phyloP scores from a whole-genome alignment of 2,329 filamentous ascomycete genomes.

The Elsinoe ampelina region DNA sequence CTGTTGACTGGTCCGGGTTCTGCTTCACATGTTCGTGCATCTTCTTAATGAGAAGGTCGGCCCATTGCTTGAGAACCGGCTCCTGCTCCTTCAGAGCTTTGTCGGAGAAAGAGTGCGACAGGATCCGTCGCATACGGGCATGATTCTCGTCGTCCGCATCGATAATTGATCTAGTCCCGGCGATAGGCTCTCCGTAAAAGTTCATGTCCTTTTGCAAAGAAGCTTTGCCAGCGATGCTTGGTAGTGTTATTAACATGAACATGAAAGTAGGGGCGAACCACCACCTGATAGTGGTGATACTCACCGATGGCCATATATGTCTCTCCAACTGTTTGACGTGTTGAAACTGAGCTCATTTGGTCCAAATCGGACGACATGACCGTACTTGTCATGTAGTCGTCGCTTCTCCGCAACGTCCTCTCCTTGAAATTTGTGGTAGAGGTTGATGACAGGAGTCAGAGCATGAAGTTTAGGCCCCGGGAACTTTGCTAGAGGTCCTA shows the following conservation, averaged over 20 bases:
- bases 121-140: slow-evolving; percentile 30
- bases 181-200: slow-evolving; percentile 16
- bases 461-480: slow-evolving; percentile 34
- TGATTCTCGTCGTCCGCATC: slow-evolving; percentile 31
- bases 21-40: slow-evolving; percentile 27
- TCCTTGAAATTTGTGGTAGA: slow-evolving; percentile 13
- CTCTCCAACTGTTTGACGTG: slow-evolving; percentile 32
- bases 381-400: slow-evolving; percentile 33
- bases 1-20: slow-evolving; percentile 20
- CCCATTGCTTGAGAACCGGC: slow-evolving; percentile 32
- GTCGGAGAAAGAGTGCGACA: slow-evolving; percentile 34
- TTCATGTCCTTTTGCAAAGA: slow-evolving; percentile 23
- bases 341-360: slow-evolving; percentile 42
- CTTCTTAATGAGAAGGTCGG: slow-evolving; percentile 32
- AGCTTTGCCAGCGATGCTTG: slow-evolving; percentile 9
- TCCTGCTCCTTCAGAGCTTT: slow-evolving; percentile 33
- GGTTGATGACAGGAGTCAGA: slow-evolving; percentile 4
- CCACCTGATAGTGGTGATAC: slow-evolving; percentile 8
- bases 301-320: slow-evolving; percentile 32
- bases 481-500: slow-evolving; percentile 36
- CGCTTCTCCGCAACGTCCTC: slow-evolving; percentile 14
- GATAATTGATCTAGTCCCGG: slow-evolving; percentile 10
- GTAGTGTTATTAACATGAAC: not conserved
- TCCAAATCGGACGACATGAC: slow-evolving; percentile 38
- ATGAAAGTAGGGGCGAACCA: too few species aligned